phyloP scores from a whole-genome alignment of 2,329 filamentous ascomycete genomes.

The Fonsecaea monophora region DNA sequence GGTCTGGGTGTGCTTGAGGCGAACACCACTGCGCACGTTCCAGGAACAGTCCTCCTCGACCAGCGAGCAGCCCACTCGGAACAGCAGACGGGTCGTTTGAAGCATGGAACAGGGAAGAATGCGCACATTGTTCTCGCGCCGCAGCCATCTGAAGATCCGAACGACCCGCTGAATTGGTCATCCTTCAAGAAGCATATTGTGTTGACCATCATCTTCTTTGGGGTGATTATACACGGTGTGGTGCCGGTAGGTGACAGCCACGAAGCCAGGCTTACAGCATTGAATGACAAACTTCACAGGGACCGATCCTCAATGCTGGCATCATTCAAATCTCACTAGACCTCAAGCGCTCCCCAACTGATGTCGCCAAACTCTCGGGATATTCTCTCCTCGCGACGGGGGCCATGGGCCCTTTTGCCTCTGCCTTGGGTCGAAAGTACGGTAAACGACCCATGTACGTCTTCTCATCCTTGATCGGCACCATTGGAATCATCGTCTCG shows the following conservation, averaged over 20 bases:
- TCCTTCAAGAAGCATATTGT: slow-evolving; percentile 44
- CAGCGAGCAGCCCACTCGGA: slow-evolving; percentile 31
- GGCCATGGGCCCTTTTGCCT: slow-evolving; percentile 33
- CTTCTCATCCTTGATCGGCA: slow-evolving; percentile 45
- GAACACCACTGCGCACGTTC: slow-evolving; percentile 41
- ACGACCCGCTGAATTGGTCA: slow-evolving; percentile 50
- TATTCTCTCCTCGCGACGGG: slow-evolving; percentile 31
- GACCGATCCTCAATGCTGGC: slow-evolving; percentile 49
- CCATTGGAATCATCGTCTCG: slow-evolving; percentile 49
- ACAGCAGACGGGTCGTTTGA: slow-evolving; percentile 28
- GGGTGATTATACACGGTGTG: slow-evolving; percentile 44
- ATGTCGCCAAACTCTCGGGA: slow-evolving; percentile 27
- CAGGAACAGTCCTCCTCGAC: slow-evolving; percentile 43
- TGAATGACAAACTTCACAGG: slow-evolving; percentile 42
- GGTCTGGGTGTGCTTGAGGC: slow-evolving; percentile 43
- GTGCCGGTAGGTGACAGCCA: slow-evolving; percentile 12
- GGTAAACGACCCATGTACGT: slow-evolving; percentile 53
- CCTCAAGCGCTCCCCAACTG: slow-evolving; percentile 26
- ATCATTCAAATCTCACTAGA: slow-evolving; percentile 47
- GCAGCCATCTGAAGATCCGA: slow-evolving; percentile 48
- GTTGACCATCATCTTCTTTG: slow-evolving; percentile 47
- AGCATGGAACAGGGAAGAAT: slow-evolving; percentile 28
- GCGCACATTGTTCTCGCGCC: slow-evolving; percentile 42
- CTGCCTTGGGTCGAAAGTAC: slow-evolving; percentile 50
- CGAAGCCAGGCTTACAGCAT: not conserved